A percentile compares a stretch with the other conserved stretches of the same genome.
Evolutionary conservation across 1,284 basidiomycete genomes (phyloP).

Genomic region (Moesziomyces sp.): DNA sequence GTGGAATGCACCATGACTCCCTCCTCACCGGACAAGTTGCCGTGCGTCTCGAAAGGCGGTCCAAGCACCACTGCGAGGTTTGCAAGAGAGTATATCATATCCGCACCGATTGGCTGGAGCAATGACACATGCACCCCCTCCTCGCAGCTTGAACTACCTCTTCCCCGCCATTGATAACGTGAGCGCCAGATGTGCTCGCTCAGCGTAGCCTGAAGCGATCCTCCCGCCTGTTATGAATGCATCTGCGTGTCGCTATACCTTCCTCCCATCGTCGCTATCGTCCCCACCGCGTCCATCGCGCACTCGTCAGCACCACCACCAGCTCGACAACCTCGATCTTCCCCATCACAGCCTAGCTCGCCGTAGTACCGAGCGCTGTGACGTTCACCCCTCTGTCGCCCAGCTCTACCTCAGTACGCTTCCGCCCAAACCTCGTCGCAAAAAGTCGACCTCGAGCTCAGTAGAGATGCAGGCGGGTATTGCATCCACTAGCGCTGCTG

Average conservation of each 20-base stretch:
- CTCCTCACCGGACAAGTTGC: not conserved
- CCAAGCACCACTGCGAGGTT: too few relatives aligned
- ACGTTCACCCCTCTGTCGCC: constrained; percentile 36
- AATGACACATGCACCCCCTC: not conserved
- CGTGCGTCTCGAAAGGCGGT: too few relatives aligned
- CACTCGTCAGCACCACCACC: not conserved
- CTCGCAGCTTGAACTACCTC: too few relatives aligned
- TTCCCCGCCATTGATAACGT: not conserved
- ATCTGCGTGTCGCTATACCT: not conserved
- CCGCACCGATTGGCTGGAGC: too few relatives aligned
- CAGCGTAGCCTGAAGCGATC: not conserved
- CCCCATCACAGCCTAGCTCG: not conserved
- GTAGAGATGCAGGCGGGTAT: not conserved
- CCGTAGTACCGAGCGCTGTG: constrained; percentile 19
- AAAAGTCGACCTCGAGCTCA: not conserved
- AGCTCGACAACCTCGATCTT: not conserved
- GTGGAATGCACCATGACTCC: not conserved
- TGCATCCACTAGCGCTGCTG: not conserved
- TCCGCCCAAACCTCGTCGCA: not conserved
- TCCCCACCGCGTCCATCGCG: not conserved
- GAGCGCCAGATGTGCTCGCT: not conserved
- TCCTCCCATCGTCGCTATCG: not conserved
- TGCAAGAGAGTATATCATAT: not conserved
- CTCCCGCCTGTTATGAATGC: not conserved
- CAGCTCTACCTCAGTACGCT: constrained; percentile 31